phyloP scores from a whole-genome alignment of 1,284 basidiomycete genomes.

The Xanthoconium separans region DNA sequence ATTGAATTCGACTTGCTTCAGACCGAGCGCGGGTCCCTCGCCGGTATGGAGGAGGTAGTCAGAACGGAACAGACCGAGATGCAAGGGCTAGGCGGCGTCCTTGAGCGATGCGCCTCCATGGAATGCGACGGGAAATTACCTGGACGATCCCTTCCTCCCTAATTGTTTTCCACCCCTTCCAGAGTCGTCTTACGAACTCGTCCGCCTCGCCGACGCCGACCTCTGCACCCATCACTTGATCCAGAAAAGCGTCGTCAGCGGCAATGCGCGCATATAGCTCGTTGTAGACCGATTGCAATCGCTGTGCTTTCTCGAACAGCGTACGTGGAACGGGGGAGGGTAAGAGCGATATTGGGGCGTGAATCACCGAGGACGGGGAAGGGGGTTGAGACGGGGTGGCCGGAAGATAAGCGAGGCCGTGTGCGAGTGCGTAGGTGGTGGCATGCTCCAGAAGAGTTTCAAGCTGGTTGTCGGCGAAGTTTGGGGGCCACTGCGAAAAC shows the following conservation, averaged over 20 bases:
- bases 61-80: slow-evolving; percentile 92
- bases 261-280: slow-evolving; percentile 84
- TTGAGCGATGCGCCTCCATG: slow-evolving; percentile 2
- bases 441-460: slow-evolving; percentile 63
- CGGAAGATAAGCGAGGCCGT: slow-evolving; percentile 84
- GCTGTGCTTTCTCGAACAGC: slow-evolving; percentile 68
- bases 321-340: slow-evolving; percentile 84
- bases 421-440: slow-evolving; percentile 82
- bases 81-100: slow-evolving; percentile 55
- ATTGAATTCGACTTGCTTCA: slow-evolving; percentile 99
- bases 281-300: slow-evolving; percentile 81
- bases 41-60: slow-evolving; percentile 88
- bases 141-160: slow-evolving; percentile 59
- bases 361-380: slow-evolving; percentile 72
- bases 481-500: slow-evolving; percentile 72
- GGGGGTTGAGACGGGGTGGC: slow-evolving; percentile 45
- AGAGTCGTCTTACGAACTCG: slow-evolving; percentile 83
- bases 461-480: slow-evolving; percentile 56
- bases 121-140: slow-evolving; percentile 26
- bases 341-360: slow-evolving; percentile 86
- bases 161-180: slow-evolving; percentile 81
- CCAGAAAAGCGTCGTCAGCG: slow-evolving; percentile 77
- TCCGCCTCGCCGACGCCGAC: slow-evolving; percentile 81
- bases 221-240: slow-evolving; percentile 77
- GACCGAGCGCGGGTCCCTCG: slow-evolving; percentile 38